These are phyloP conservation scores for Lineolata rhizophorae DNA, from an alignment of 495 filamentous ascomycete genomes.

Conservation along the genomic window DNA sequence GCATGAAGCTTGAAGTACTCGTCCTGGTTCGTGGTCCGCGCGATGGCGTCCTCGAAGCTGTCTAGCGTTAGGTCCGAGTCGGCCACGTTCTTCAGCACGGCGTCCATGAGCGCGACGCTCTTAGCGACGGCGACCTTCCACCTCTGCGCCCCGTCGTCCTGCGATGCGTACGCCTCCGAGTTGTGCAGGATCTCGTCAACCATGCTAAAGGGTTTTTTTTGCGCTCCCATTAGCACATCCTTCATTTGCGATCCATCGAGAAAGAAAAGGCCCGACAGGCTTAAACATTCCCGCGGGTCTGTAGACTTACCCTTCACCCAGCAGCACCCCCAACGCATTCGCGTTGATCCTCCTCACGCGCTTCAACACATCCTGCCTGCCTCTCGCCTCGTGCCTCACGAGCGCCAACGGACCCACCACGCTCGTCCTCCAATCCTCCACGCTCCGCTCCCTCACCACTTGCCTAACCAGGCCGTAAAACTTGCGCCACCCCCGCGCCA, in stretches of 20 bases:
- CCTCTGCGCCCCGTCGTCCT: slow-evolving; percentile 27
- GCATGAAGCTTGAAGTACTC: slow-evolving; percentile 22
- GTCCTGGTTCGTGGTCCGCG: slow-evolving; percentile 38
- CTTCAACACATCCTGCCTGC: slow-evolving; percentile 44
- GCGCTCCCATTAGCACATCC: no score
- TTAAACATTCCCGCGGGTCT: no score
- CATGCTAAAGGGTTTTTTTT: no score
- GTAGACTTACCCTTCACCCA: slow-evolving; percentile 41
- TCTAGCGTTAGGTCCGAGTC: slow-evolving; percentile 28
- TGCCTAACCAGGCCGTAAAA: slow-evolving; percentile 66
- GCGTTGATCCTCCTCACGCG: slow-evolving; percentile 54
- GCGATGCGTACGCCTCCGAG: slow-evolving; percentile 16
- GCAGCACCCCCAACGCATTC: slow-evolving; percentile 66
- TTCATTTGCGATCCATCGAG: no score
- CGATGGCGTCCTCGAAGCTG: slow-evolving; percentile 59
- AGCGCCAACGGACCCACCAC: slow-evolving; percentile 49
- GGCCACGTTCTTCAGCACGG: slow-evolving; percentile 40
- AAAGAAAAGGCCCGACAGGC: background rate
- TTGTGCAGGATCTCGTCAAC: no score
- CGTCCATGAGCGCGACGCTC: slow-evolving; percentile 62
- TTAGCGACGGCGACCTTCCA: slow-evolving; percentile 52
- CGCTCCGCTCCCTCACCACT: slow-evolving; percentile 39
- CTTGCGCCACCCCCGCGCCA: slow-evolving; percentile 38
- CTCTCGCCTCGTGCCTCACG: slow-evolving; percentile 42
- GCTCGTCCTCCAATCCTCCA: slow-evolving; percentile 33